Base-by-base conservation (phyloP, 208 protist genomes). In the Leishmania amazonensis region DNA sequence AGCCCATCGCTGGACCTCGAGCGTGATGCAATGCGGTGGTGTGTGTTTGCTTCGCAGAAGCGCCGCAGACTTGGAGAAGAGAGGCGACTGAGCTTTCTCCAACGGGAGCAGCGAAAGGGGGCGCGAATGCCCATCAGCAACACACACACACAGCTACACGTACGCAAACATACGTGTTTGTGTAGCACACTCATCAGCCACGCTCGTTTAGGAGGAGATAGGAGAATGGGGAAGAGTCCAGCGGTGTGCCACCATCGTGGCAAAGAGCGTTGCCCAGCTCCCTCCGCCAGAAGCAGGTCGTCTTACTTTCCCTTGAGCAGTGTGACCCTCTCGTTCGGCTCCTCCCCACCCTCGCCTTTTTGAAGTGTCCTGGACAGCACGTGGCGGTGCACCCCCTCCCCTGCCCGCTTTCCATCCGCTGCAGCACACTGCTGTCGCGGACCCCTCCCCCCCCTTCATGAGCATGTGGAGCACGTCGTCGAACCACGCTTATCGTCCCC, bases 321-420 rank as follows among this genome's bases (percentile, higher is more conserved):
- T 31, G 77, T n/a, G 8, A 78, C 60, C n/a, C 70, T 73, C 24
- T 28, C 24, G 3, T 64, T 38, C 57, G 75, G 73, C 74, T 79
- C 74, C 72, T 76, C 49, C 49, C 49, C 49, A 21, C 64, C 80
- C 49, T 78, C 75, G 1, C 74, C 80, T 28, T 78, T 79, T 75
- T 74, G 74, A 8, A 79, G 15, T 24, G 62, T 75, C 74, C 78
- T 79, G 42, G 80, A 79, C 19, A 83, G 38, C 60, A 73, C 80
- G 70, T 75, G 78, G 80, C 79, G 80, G 35, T 78, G 80, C 74
- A 83, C 74, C 71, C 74, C 71, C 53, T 70, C 62, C 80, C 64
- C 73, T 74, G 73, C 60, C 51, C 62, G 9, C 70, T 38, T n/a
- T 65, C 73, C 28, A 74, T 74, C 73, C 21, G 57, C 60, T 83